Conservation (phyloP, 495 filamentous ascomycete species). For the Lasiosphaeriaceae sp. region DNA sequence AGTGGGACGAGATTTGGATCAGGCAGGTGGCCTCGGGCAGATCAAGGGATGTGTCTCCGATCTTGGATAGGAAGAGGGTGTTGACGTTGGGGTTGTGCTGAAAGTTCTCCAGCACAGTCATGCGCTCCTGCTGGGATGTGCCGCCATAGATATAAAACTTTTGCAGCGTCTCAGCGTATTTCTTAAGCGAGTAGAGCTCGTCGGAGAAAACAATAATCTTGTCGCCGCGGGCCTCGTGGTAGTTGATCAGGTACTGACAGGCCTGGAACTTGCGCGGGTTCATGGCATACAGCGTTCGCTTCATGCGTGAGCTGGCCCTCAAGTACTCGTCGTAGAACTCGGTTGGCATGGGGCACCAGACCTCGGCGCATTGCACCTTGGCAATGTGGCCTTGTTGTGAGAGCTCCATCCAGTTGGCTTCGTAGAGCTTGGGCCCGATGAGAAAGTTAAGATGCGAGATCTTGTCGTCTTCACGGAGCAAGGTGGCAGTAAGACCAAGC, state of each 20-base stretch:
- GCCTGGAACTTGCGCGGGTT: conserved; percentile 97
- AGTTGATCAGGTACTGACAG: conserved; percentile 94
- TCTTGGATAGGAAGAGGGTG: conserved; percentile 96
- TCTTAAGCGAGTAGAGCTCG: conserved; percentile 89
- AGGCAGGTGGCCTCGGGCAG: conserved; percentile 94
- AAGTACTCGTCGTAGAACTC: conserved; percentile 98
- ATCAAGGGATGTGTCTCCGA: conserved; percentile 96
- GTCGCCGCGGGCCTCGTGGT: conserved; percentile 92
- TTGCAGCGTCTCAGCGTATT: conserved; percentile 76
- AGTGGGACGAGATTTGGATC: conserved; percentile 98
- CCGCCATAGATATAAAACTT: conserved; percentile 94
- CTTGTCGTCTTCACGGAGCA: conserved; percentile 96
- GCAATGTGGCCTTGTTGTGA: conserved; percentile 96
- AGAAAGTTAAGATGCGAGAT: conserved; percentile 96
- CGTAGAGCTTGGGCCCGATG: conserved; percentile 95
- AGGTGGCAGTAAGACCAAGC: conserved; percentile 90
- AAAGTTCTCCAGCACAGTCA: conserved; percentile 91
- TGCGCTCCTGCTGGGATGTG: conserved; percentile 80
- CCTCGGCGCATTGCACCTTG: conserved; percentile 95
- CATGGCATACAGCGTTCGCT: conserved; percentile 89
- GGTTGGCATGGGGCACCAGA: conserved; percentile 98
- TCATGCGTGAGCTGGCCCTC: conserved; percentile 39
- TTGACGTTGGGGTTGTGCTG: conserved; percentile 91
- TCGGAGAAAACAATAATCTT: conserved; percentile 99
- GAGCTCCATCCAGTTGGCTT: conserved; percentile 99